Percentiles rank a stretch among this genome's conserved stretches.
Conservation (phyloP, 306 rosid genomes). For the Pueraria montana region DNA sequence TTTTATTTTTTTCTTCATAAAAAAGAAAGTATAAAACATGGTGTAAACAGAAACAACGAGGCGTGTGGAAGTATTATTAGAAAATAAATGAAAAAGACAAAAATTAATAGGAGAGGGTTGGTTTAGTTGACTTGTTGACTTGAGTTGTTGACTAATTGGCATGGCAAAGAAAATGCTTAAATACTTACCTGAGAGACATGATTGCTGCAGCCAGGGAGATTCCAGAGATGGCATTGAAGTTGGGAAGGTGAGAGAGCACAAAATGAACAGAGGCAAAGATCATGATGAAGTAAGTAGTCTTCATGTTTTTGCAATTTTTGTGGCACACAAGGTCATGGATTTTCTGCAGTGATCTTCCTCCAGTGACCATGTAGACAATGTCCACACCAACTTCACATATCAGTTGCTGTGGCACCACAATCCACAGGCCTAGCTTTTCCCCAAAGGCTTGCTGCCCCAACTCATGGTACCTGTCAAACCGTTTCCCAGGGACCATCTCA, state of each 20-base stretch:
- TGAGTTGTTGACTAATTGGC: constrained; percentile 2
- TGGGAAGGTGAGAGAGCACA: constrained; percentile 81
- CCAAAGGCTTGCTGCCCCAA: constrained; percentile 60
- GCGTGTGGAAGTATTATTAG: neutral
- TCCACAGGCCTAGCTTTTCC: constrained; percentile 55
- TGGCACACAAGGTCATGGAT: constrained; percentile 54
- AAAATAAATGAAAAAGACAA: neutral
- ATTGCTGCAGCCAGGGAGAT: constrained; percentile 78
- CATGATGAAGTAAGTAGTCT: constrained; percentile 67
- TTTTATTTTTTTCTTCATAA: no score
- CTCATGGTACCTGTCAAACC: constrained; percentile 62
- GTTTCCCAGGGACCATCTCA: constrained; percentile 58
- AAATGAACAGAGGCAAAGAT: constrained; percentile 81
- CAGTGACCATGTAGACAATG: constrained; percentile 78
- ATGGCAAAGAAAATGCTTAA: neutral
- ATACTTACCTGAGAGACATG: constrained; percentile 81
- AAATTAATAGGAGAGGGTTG: neutral
- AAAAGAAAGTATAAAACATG: neutral
- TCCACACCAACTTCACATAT: constrained; percentile 69
- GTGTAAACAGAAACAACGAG: neutral
- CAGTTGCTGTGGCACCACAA: constrained; percentile 70
- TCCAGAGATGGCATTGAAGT: constrained; percentile 72
- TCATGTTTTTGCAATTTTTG: constrained; percentile 51
- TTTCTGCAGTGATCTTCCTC: constrained; percentile 80
- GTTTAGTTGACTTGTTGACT: neutral